Conservation (phyloP, 495 filamentous ascomycete genomes). For the Daldinia caldariorum region DNA sequence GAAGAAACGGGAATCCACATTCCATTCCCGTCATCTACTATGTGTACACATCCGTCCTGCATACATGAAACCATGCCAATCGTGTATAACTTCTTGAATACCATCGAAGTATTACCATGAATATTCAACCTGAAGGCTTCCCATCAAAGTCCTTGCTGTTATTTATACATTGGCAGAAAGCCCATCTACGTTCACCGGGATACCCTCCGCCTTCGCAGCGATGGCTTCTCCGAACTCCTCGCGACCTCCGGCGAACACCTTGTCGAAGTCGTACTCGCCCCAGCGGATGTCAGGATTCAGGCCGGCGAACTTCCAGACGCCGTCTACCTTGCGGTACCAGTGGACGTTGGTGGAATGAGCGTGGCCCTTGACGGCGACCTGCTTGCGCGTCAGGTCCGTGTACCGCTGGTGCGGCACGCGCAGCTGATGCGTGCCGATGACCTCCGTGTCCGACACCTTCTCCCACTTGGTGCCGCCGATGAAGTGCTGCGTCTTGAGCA, state of each 20-base stretch:
- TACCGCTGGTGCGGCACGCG: constrained; percentile 77
- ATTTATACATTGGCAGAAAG: constrained; percentile 18
- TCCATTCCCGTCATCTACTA: neutral
- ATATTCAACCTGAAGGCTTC: neutral
- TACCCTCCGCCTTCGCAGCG: constrained; percentile 35
- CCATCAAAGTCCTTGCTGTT: neutral
- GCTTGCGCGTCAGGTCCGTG: constrained; percentile 60
- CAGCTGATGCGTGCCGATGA: constrained; percentile 79
- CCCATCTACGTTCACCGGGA: constrained; percentile 31
- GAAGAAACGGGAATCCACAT: too few species aligned
- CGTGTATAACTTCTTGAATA: neutral
- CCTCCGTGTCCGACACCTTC: constrained; percentile 71
- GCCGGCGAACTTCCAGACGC: constrained; percentile 85
- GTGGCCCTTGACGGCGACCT: constrained; percentile 71
- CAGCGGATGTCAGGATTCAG: constrained; percentile 75
- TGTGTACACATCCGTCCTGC: neutral
- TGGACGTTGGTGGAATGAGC: constrained; percentile 76
- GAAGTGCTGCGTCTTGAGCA: constrained; percentile 80
- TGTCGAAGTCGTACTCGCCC: constrained; percentile 74
- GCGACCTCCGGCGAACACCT: constrained; percentile 58
- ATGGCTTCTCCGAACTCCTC: constrained; percentile 52
- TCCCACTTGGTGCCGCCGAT: constrained; percentile 78
- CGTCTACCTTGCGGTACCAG: constrained; percentile 77
- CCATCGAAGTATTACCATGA: neutral
- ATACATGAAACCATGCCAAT: neutral